These are phyloP conservation scores for Candida boidinii DNA, from an alignment of 805 yeast species.

Conservation along the genomic window DNA sequence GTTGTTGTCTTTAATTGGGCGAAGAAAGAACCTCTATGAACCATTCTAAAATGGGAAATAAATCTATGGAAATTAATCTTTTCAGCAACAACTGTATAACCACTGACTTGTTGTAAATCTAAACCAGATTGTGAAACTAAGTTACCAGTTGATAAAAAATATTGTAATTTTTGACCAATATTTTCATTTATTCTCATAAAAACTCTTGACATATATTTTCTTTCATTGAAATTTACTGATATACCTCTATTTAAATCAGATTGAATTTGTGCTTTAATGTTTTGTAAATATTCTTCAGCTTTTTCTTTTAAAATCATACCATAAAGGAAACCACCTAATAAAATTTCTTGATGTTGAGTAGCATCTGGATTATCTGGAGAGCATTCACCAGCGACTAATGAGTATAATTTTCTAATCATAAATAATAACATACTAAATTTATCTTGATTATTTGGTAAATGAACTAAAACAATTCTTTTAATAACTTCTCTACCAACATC, in stretches of 20 bases:
- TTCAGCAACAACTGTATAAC: constrained; percentile 98
- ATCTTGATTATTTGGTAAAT: constrained; percentile 63
- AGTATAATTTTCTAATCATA: constrained; percentile 91
- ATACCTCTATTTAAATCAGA: constrained; percentile 73
- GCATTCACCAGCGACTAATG: constrained; percentile 95
- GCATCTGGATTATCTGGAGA: constrained; percentile 98
- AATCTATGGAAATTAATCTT: constrained; percentile 96
- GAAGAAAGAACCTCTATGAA: constrained; percentile 98
- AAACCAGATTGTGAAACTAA: constrained; percentile 94
- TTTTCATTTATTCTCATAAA: constrained; percentile 79
- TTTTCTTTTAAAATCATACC: constrained; percentile 97
- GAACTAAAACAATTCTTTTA: constrained; percentile 81
- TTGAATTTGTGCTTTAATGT: constrained; percentile 63
- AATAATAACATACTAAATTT: constrained; percentile 83
- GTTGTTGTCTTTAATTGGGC: constrained; percentile 97
- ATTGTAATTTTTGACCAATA: constrained; percentile 89
- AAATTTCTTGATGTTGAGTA: constrained; percentile 95
- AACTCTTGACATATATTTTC: constrained; percentile 74
- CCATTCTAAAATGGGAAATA: constrained; percentile 98
- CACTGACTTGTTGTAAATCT: constrained; percentile 95
- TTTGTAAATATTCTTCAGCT: constrained; percentile 82
- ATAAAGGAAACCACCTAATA: constrained; percentile 90
- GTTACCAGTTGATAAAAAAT: constrained; percentile 94
- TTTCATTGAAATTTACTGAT: constrained; percentile 76
- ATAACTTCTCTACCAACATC: constrained; percentile 87